These are phyloP conservation scores for Barnettozyma sucrosica DNA, from an alignment of 805 yeast genomes.

Conservation along the genomic window DNA sequence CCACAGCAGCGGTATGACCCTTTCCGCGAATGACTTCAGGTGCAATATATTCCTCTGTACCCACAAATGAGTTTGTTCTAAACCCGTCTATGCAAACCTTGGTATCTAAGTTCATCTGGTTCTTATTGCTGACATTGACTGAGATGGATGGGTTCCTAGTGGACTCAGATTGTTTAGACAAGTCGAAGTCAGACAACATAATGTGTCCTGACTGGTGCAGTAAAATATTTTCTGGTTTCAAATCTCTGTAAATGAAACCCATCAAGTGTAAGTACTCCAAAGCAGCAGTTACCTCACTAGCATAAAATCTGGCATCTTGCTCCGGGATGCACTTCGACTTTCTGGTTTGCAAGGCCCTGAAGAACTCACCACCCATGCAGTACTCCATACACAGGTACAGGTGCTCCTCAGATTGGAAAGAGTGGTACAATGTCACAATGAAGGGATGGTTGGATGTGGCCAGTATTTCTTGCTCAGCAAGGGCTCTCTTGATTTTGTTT, in stretches of 20 bases:
- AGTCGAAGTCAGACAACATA: slow-evolving; percentile 94
- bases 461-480: slow-evolving; percentile 94
- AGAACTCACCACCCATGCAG: slow-evolving; percentile 99
- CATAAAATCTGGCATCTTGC: slow-evolving; percentile 86
- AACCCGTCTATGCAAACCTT: slow-evolving; percentile 94
- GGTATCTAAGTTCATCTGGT: slow-evolving; percentile 74
- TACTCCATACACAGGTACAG: slow-evolving; percentile 95
- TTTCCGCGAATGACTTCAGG: slow-evolving; percentile 97
- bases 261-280: slow-evolving; percentile 89
- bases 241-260: slow-evolving; percentile 96
- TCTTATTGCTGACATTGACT: slow-evolving; percentile 29
- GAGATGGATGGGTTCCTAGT: slow-evolving; percentile 68
- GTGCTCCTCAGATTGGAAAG: slow-evolving; percentile 91
- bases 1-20: slow-evolving; percentile 97
- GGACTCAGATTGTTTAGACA: slow-evolving; percentile 80
- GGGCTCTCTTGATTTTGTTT: slow-evolving; percentile 87
- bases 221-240: slow-evolving; percentile 93
- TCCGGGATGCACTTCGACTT: slow-evolving; percentile 81
- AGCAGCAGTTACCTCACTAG: slow-evolving; percentile 96
- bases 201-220: slow-evolving; percentile 97
- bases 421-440: slow-evolving; percentile 91
- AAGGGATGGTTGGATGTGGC: slow-evolving; percentile 97
- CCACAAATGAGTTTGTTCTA: slow-evolving; percentile 96
- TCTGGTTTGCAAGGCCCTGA: slow-evolving; percentile 90
- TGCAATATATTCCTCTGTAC: slow-evolving; percentile 97